Conservation (phyloP, 2,329 filamentous ascomycete genomes). For the Orbilia blumenaviensis region DNA sequence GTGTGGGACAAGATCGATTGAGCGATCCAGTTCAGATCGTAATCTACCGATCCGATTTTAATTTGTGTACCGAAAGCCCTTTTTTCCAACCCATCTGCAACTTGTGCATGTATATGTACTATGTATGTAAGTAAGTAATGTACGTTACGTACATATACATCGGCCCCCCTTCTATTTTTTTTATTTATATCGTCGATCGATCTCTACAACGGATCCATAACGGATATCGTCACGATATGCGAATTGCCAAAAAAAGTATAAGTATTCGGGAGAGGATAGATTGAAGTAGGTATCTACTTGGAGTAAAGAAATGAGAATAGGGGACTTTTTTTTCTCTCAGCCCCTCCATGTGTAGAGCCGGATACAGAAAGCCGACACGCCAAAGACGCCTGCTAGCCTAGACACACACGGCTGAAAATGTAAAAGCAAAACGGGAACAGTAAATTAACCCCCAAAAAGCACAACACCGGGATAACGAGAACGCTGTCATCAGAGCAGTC, state of each 20-base stretch:
- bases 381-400: slow-evolving; percentile 27
- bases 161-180: too few species aligned
- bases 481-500: slow-evolving; percentile 7
- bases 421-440: slow-evolving; percentile 2
- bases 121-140: not conserved
- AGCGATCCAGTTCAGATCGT: slow-evolving; percentile 47
- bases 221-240: not conserved
- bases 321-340: not conserved
- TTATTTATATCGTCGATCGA: not conserved
- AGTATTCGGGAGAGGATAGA: slow-evolving; percentile 1
- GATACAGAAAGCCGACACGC: slow-evolving; percentile 17
- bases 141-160: not conserved
- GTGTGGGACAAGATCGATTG: slow-evolving; percentile 49
- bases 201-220: not conserved
- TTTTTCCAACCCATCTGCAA: not conserved
- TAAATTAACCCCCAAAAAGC: not conserved
- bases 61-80: slow-evolving; percentile 27
- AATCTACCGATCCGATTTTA: slow-evolving; percentile 49
- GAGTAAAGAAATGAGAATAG: not conserved
- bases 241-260: not conserved
- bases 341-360: not conserved
- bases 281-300: slow-evolving; percentile 14
- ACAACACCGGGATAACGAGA: slow-evolving; percentile 10
- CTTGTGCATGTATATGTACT: not conserved
- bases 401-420: slow-evolving; percentile 15